Evolutionary conservation across 257 asterid species (phyloP), one percentile per base, ranked within the genome.

Genomic region (Anisodus acutangulus): DNA sequence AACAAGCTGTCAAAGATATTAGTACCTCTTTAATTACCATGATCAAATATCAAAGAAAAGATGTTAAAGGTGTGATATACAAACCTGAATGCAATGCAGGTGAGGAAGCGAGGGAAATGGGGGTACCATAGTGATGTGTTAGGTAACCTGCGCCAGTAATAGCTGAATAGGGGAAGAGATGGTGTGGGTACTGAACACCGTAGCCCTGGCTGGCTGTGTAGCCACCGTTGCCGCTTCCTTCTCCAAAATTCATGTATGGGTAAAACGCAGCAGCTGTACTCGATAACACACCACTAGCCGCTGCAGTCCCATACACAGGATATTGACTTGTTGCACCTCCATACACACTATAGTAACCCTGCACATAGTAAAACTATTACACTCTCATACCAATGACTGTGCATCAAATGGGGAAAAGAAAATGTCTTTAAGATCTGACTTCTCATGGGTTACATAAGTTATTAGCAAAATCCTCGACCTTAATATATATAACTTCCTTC

Each of bases 41-140:
- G 35, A 31, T 31, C 35, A 31, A 31, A 31, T 31, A 31, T 31
- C 35, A 31, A 31, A 31, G 35, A 31, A 31, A 31, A 31, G 35
- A 31, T 31, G 35, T 31, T 31, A 31, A 31, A 31, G 35, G 35
- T 31, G 35, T 31, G 35, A 68, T 17, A 43, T n/a, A 86, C 90
- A 83, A 86, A 95, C 98, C 98, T 91, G 98, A 94, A 85, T 92
- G 98, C 67, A 94, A 89, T 12, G 95, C 94, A 83, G 96, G 89
- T n/a, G 93, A 88, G 17, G 95, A 86, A 5, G 97, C 94, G 51
- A 92, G 93, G 74, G 96, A 91, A 43, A 90, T 89, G n/a, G 98
- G 97, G 60, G 98, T 88, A 79, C 91, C 97, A 79, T 93, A 95
- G 88, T 91, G 97, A 13, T 93, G 96, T 58, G 80, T n/a, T 13